Percentiles rank a stretch among this genome's conserved stretches.
These are phyloP conservation scores for Coemansia sp. DNA, from an alignment of 192 early-diverging fungal genomes.

Conservation along the genomic window DNA sequence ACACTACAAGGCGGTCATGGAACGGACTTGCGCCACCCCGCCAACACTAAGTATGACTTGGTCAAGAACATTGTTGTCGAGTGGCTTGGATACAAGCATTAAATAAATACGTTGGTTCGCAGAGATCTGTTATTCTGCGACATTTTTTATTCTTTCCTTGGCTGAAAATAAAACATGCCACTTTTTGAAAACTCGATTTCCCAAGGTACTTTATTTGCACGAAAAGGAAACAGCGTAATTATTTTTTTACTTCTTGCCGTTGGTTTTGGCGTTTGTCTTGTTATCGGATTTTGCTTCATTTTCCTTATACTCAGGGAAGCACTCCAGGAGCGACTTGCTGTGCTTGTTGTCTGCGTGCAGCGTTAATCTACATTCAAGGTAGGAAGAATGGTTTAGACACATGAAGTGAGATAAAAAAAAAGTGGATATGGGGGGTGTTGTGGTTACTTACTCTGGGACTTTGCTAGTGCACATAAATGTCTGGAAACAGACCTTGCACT, in stretches of 20 bases:
- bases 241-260: slow-evolving; percentile 20
- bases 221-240: neutral
- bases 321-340: slow-evolving; percentile 72
- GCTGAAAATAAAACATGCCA: too few species aligned
- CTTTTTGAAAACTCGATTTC: too few species aligned
- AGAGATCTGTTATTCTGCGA: too few species aligned
- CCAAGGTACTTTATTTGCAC: neutral
- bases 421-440: neutral
- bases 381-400: neutral
- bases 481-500: slow-evolving; percentile 78
- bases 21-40: too few species aligned
- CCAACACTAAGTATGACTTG: too few species aligned
- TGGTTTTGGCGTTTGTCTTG: slow-evolving; percentile 14
- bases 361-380: slow-evolving; percentile 33
- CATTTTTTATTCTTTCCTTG: too few species aligned
- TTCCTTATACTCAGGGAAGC: slow-evolving; percentile 66
- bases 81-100: too few species aligned
- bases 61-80: too few species aligned
- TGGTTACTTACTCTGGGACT: slow-evolving; percentile 62
- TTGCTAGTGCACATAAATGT: slow-evolving; percentile 78
- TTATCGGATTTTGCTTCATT: neutral
- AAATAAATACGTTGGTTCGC: too few species aligned
- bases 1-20: too few species aligned
- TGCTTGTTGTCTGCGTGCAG: slow-evolving; percentile 82
- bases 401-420: neutral